Evolutionary conservation across 139 green algal species (phyloP).

Genomic region (Micromonas commoda): DNA sequence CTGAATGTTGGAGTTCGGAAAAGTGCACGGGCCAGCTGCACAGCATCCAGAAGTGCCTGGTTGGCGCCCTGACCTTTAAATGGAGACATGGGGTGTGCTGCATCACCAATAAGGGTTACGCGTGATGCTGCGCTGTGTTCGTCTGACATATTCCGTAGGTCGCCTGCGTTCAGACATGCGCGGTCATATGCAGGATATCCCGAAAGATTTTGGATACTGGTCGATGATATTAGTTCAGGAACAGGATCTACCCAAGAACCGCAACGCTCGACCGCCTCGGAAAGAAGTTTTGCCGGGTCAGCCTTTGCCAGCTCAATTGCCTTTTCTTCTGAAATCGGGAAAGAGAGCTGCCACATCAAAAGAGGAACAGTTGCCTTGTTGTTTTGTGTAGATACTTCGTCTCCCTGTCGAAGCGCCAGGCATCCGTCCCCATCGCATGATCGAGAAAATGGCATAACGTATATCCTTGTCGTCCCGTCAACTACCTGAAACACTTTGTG

Average conservation of each 20-base stretch:
- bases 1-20: not conserved
- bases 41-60: slow-evolving; percentile 26
- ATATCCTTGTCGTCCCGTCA: slow-evolving; percentile 32
- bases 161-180: not conserved
- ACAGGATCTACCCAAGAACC: slow-evolving; percentile 29
- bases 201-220: slow-evolving; percentile 12
- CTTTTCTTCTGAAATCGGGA: slow-evolving; percentile 15
- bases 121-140: not conserved
- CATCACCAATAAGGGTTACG: slow-evolving; percentile 28
- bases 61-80: slow-evolving; percentile 36
- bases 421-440: not conserved
- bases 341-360: slow-evolving; percentile 41
- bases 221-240: slow-evolving; percentile 8
- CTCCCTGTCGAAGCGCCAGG: not conserved
- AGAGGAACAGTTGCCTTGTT: not conserved
- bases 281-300: not conserved
- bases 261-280: slow-evolving; percentile 26
- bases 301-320: not conserved
- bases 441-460: slow-evolving; percentile 32
- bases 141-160: not conserved
- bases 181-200: slow-evolving; percentile 37
- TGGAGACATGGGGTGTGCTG: slow-evolving; percentile 31
- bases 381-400: too few relatives aligned
- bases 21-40: slow-evolving; percentile 18
- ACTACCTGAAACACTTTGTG: slow-evolving; percentile 33